Base-by-base conservation (phyloP, 2,329 filamentous ascomycete species). In the Pseudonectria buxi region DNA sequence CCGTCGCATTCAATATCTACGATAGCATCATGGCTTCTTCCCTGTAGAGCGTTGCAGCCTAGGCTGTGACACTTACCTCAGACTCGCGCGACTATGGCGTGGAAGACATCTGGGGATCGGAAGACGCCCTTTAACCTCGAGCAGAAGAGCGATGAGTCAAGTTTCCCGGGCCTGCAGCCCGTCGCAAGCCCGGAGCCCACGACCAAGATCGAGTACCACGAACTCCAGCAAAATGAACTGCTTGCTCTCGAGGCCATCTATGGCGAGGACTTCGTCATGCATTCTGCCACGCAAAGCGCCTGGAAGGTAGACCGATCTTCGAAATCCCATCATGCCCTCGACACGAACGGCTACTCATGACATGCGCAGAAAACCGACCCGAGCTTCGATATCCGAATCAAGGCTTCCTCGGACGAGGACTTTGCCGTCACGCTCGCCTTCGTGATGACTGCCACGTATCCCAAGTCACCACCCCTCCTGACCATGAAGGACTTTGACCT, bases 231-330 rank as follows among this genome's bases (percentile, higher is more conserved):
- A 53, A 85, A 95, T 56, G 92, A 96, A 65, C 72, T 94, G 38
- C 76, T 92, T 56, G 90, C 81, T 29, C 71, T 96, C 40, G 74
- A 83, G 52, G 85, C 90, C 28, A 94, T 96, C 32, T 96, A 92
- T 56, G 83, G 81, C 47, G 86, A 94, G 40, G 89, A 95, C 55
- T 95, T 87, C 55, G 72, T 83, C 49, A 78, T 83, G 56, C 76
- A 87, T 51, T 76, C 82, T 53, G 74, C 76, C 33, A 75, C 75
- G 40, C 76, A 79, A 41, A 73, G 77, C 48, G 89, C 88, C 27
- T 96, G 90, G 90, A 88, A 94, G 71, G 84, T 86, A 71, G 54
- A 45, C 25, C 33, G 27, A 40, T 41, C 33, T 38, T 34, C 29
- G 26, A 22, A 22, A 22, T 9, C 18, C 18, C 18, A 22, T 22